A percentile compares a stretch with the other conserved stretches of the same genome.
phyloP scores from a whole-genome alignment of 352 stramenopile genomes.

The Pythium utonaiense region DNA sequence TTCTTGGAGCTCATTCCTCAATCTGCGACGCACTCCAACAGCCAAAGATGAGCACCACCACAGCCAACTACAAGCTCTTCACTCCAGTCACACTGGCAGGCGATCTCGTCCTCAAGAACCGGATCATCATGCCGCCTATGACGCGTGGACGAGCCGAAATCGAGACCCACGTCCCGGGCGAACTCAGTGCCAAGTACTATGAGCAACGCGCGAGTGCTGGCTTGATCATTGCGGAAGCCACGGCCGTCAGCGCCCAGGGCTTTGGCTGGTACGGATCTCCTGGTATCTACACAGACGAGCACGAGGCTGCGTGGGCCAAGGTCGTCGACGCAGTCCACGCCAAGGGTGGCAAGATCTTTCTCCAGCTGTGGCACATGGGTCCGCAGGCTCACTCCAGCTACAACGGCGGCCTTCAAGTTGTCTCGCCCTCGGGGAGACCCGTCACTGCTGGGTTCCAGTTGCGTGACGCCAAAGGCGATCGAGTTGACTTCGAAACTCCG shows the following conservation, averaged over 20 bases:
- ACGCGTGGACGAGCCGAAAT: slow-evolving; percentile 9
- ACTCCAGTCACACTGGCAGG: slow-evolving; percentile 3
- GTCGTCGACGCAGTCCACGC: neutral
- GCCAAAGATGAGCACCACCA: neutral
- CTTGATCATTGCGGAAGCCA: slow-evolving; percentile 3
- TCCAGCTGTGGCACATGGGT: slow-evolving; percentile 72
- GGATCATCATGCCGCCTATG: slow-evolving; percentile 28
- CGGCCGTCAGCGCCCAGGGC: neutral
- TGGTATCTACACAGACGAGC: slow-evolving; percentile 25
- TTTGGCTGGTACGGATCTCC: slow-evolving; percentile 4
- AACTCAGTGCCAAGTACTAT: slow-evolving; percentile 23
- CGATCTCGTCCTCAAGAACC: slow-evolving; percentile 21
- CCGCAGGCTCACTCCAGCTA: slow-evolving; percentile 40
- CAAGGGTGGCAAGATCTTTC: slow-evolving; percentile 25
- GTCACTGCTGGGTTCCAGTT: neutral
- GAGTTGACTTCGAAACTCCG: slow-evolving; percentile 32
- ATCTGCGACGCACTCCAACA: neutral
- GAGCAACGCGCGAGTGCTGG: slow-evolving; percentile 8
- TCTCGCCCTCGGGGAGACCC: slow-evolving; percentile 27
- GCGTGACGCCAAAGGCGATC: neutral
- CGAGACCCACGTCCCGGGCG: neutral
- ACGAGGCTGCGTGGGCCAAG: neutral
- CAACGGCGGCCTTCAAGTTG: slow-evolving; percentile 22
- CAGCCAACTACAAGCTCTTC: slow-evolving; percentile 8
- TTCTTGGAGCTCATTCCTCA: neutral